phyloP scores from a whole-genome alignment of 1,284 basidiomycete genomes.

The Phellopilus nigrolimitatus region DNA sequence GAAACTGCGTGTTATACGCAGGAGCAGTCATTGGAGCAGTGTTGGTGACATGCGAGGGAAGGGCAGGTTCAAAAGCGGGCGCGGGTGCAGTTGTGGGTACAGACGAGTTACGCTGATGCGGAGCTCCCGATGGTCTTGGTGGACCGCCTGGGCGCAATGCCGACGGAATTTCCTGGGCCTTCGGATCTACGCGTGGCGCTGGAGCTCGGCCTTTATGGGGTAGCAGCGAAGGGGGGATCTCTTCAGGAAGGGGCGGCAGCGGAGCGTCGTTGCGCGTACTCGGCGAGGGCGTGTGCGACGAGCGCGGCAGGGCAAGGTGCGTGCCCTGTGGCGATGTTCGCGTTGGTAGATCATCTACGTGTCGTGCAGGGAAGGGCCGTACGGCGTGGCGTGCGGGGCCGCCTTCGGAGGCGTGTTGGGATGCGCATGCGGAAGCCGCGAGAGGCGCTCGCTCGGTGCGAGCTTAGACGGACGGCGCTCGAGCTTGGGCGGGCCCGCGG shows the following conservation, averaged over 20 bases:
- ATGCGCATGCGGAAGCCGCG: constrained; percentile 12
- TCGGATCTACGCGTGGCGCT: neutral
- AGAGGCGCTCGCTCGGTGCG: constrained; percentile 38
- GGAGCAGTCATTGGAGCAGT: too few relatives aligned
- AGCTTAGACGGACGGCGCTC: constrained; percentile 44
- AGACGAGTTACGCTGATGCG: neutral
- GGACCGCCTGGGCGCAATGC: constrained; percentile 1
- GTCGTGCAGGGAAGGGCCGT: neutral
- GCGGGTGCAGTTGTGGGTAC: neutral
- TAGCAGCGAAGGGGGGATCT: constrained; percentile 4
- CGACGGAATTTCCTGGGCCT: neutral
- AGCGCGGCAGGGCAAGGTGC: constrained; percentile 6
- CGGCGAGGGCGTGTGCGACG: constrained; percentile 10
- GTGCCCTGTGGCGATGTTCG: neutral
- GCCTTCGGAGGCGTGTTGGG: constrained; percentile 9
- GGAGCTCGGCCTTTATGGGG: constrained; percentile 1
- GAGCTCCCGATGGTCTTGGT: neutral
- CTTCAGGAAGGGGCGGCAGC: constrained; percentile 10
- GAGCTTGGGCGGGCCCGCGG: constrained; percentile 50
- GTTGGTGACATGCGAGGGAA: neutral
- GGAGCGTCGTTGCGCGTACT: neutral
- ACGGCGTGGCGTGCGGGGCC: neutral
- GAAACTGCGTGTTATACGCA: too few relatives aligned
- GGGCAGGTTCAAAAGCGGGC: neutral
- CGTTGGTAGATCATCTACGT: neutral